Percentiles rank a stretch among this genome's conserved stretches.
Evolutionary conservation across 2,329 filamentous ascomycete genomes (phyloP).

Genomic region (Pseudogymnoascus pannorum): DNA sequence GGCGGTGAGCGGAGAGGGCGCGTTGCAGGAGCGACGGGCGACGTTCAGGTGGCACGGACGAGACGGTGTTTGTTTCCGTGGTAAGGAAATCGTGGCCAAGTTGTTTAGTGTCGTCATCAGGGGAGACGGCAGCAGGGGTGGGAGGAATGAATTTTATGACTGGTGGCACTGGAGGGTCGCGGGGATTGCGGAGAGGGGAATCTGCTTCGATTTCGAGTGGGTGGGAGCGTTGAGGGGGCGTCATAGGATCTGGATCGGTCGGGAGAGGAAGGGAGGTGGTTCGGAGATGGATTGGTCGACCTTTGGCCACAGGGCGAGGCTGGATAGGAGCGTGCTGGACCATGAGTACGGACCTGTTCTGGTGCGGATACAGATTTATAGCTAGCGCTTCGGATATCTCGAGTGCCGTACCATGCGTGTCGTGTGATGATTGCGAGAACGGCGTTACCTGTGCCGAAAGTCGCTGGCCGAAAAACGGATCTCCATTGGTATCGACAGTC

Average conservation of each 20-base stretch:
- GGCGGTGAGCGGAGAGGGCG: conserved; percentile 33
- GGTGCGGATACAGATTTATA: conserved; percentile 55
- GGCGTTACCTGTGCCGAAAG: conserved; percentile 52
- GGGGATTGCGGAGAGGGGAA: conserved; percentile 55
- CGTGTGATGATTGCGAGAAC: conserved; percentile 54
- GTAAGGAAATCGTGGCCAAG: conserved; percentile 47
- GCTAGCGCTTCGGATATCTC: conserved; percentile 57
- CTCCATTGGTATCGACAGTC: conserved; percentile 45
- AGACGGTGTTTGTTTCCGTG: conserved; percentile 24
- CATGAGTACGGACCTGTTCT: conserved; percentile 56
- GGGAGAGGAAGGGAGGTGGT: not conserved
- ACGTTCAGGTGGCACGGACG: conserved; percentile 38
- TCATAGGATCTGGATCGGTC: conserved; percentile 34
- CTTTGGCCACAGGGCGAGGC: not conserved
- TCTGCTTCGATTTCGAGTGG: conserved; percentile 48
- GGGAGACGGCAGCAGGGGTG: conserved; percentile 53
- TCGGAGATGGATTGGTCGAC: not conserved
- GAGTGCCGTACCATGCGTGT: conserved; percentile 49
- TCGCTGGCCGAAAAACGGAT: conserved; percentile 45
- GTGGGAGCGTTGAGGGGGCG: conserved; percentile 42
- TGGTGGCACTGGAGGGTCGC: conserved; percentile 43
- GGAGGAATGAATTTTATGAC: conserved; percentile 55
- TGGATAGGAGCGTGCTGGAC: conserved; percentile 31
- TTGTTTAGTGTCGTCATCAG: conserved; percentile 44
- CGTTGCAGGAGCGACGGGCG: conserved; percentile 46